Percentiles rank a stretch among this genome's conserved stretches.
Conservation (phyloP, 176 grass and related monocot genomes). For the Triticum aestivum region IWGSC_CS_RefSeq_v2.1 NC_057803.1:580251806-580252305, state of each 20-base stretch:
- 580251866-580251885: too few relatives aligned
- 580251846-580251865: too few relatives aligned
- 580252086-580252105: background rate
- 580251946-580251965: too few relatives aligned
- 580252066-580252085: background rate
- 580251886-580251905: too few relatives aligned
- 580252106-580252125: background rate
- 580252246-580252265: slow-evolving; percentile 19
- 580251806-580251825: too few relatives aligned
- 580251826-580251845: too few relatives aligned
- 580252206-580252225: background rate
- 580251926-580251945: too few relatives aligned
- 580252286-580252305: slow-evolving; percentile 22
- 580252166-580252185: background rate
- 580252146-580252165: background rate
- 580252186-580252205: background rate
- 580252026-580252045: background rate
- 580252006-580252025: background rate
- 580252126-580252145: background rate
- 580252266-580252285: slow-evolving; percentile 34
- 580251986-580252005: too few relatives aligned
- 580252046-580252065: background rate
- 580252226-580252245: slow-evolving; percentile 44
- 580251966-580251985: too few relatives aligned
- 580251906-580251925: too few relatives aligned